Conservation (phyloP, 2,329 filamentous ascomycete species). For the Aspergillus sp. region DNA sequence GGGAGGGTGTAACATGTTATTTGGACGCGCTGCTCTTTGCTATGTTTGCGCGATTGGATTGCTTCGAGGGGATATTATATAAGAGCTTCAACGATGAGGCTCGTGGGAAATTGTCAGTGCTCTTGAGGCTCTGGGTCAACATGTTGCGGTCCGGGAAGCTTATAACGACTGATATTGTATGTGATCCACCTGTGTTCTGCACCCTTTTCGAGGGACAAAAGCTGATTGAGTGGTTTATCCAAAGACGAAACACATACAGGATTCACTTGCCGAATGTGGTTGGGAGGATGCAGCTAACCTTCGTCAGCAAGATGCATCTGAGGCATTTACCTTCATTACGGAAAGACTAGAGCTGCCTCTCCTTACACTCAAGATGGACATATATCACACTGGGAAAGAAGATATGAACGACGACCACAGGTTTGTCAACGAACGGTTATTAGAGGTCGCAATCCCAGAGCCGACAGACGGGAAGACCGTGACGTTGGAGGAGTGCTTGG, state of each 20-base stretch:
- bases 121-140: conserved; percentile 90
- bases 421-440: conserved; percentile 83
- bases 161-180: conserved; percentile 79
- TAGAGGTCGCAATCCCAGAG: conserved; percentile 83
- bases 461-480: conserved; percentile 65
- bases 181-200: conserved; percentile 4
- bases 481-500: conserved; percentile 85
- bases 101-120: conserved; percentile 70
- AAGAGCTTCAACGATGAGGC: conserved; percentile 72
- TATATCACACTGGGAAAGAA: conserved; percentile 87
- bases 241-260: conserved; percentile 79
- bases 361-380: conserved; percentile 86
- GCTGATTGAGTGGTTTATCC: conserved; percentile 1
- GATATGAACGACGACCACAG: conserved; percentile 87
- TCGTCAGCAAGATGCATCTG: conserved; percentile 92
- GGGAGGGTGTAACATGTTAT: conserved; percentile 87
- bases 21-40: conserved; percentile 87
- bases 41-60: conserved; percentile 89
- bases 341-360: conserved; percentile 84
- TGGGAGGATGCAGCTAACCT: conserved; percentile 77
- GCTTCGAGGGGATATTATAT: conserved; percentile 90
- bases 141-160: conserved; percentile 81
- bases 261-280: conserved; percentile 78
- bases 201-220: not conserved
- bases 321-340: conserved; percentile 93